These are phyloP conservation scores for Clarkia xantiana DNA, from an alignment of 345 rosid genomes.

Conservation along the genomic window DNA sequence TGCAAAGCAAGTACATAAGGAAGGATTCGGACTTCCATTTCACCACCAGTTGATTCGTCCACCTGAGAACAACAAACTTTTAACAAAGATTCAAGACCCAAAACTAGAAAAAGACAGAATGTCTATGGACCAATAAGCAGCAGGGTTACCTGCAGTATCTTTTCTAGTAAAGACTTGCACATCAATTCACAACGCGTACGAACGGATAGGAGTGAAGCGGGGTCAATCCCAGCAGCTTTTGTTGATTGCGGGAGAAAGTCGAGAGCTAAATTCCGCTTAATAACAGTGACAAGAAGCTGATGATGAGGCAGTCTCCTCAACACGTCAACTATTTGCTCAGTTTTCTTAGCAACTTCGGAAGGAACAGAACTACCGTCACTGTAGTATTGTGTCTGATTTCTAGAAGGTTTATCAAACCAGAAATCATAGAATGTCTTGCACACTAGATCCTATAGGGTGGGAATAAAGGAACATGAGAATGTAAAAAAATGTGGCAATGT, in stretches of 20 bases:
- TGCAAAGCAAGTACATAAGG: slow-evolving; percentile 83
- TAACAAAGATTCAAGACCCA: slow-evolving; percentile 7
- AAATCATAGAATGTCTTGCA: slow-evolving; percentile 98
- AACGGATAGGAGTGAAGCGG: slow-evolving; percentile 68
- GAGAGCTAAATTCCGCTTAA: slow-evolving; percentile 82
- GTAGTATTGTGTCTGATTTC: slow-evolving; percentile 46
- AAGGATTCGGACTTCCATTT: slow-evolving; percentile 50
- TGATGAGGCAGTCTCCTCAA: slow-evolving; percentile 62
- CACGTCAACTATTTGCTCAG: slow-evolving; percentile 94
- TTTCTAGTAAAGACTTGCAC: slow-evolving; percentile 94
- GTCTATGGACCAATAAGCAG: slow-evolving; percentile 5
- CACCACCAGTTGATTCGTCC: slow-evolving; percentile 64
- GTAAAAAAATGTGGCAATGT: no score
- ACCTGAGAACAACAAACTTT: slow-evolving; percentile 33
- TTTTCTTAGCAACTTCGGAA: slow-evolving; percentile 71
- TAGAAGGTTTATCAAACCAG: slow-evolving; percentile 94
- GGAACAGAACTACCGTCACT: slow-evolving; percentile 89
- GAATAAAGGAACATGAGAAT: background rate
- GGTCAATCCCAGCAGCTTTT: slow-evolving; percentile 93
- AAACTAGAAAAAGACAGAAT: slow-evolving; percentile 6
- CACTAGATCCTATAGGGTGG: slow-evolving; percentile 64
- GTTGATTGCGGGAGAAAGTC: slow-evolving; percentile 91
- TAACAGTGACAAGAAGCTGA: slow-evolving; percentile 75
- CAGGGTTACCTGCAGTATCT: slow-evolving; percentile 72
- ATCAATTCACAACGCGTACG: slow-evolving; percentile 88